Evolutionary conservation across 2,329 filamentous ascomycete genomes (phyloP).

Genomic region (Fusarium solani-melongenae): DNA sequence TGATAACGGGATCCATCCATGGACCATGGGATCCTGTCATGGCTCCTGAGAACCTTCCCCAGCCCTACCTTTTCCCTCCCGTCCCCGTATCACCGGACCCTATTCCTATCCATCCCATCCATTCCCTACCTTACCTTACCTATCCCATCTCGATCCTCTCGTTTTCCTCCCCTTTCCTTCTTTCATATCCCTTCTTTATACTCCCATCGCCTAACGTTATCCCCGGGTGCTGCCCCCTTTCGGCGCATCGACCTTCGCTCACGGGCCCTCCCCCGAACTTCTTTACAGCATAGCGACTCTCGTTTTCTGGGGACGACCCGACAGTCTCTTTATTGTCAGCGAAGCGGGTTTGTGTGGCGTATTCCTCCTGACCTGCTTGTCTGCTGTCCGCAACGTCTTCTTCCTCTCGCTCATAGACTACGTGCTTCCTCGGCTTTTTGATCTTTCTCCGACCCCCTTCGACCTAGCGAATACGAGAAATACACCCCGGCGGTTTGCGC

Average conservation of each 20-base stretch:
- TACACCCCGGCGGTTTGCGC: not conserved
- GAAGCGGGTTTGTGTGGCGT: slow-evolving; percentile 20
- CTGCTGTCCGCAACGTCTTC: not conserved
- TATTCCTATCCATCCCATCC: slow-evolving; percentile 14
- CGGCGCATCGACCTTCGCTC: slow-evolving; percentile 30
- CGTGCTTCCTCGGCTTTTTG: slow-evolving; percentile 6
- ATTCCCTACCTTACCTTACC: slow-evolving; percentile 5
- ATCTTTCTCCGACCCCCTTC: slow-evolving; percentile 10
- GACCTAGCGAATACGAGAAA: slow-evolving; percentile 29
- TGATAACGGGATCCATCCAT: slow-evolving; percentile 32
- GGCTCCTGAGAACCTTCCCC: slow-evolving; percentile 36
- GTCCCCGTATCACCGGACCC: slow-evolving; percentile 24
- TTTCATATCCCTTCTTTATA: slow-evolving; percentile 26
- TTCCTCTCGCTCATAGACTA: slow-evolving; percentile 4
- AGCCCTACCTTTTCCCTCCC: slow-evolving; percentile 27
- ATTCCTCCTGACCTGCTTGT: slow-evolving; percentile 14
- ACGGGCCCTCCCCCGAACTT: slow-evolving; percentile 14
- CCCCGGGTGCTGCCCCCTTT: slow-evolving; percentile 31
- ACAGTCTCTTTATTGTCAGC: slow-evolving; percentile 6
- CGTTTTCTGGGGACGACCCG: slow-evolving; percentile 19
- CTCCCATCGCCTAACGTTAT: slow-evolving; percentile 18
- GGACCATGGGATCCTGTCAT: slow-evolving; percentile 18
- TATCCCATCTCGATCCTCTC: slow-evolving; percentile 29
- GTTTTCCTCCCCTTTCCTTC: slow-evolving; percentile 18
- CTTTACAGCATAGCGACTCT: slow-evolving; percentile 24